These are phyloP conservation scores for Penicillium polonicum DNA, from an alignment of 2,329 filamentous ascomycete species.

Conservation along the genomic window DNA sequence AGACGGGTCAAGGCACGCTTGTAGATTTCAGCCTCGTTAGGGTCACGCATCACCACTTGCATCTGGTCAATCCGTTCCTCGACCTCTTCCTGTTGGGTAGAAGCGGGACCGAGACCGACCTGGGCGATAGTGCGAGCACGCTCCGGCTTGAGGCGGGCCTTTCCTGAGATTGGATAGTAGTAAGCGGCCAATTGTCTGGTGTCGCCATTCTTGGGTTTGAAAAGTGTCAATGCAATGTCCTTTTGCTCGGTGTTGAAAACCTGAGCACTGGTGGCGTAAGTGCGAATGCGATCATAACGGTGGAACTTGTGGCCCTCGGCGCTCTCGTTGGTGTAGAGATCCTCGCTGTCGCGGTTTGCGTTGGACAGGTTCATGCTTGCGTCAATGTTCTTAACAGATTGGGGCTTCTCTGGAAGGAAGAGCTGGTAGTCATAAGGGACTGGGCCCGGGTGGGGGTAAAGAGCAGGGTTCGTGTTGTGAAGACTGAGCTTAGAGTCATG, in stretches of 20 bases:
- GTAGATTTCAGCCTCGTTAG: slow-evolving; percentile 50
- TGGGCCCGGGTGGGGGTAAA: slow-evolving; percentile 53
- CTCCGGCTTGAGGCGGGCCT: slow-evolving; percentile 56
- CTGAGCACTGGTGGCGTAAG: slow-evolving; percentile 61
- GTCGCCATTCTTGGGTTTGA: slow-evolving; percentile 47
- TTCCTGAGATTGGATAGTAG: slow-evolving; percentile 60
- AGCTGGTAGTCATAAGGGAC: slow-evolving; percentile 60
- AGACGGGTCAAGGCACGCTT: slow-evolving; percentile 47
- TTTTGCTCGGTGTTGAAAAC: slow-evolving; percentile 51
- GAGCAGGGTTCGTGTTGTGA: slow-evolving; percentile 50
- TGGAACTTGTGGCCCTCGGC: slow-evolving; percentile 49
- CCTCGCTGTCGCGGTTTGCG: slow-evolving; percentile 53
- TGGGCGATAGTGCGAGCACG: slow-evolving; percentile 45
- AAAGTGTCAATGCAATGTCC: slow-evolving; percentile 59
- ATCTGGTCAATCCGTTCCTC: slow-evolving; percentile 54
- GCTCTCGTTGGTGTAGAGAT: slow-evolving; percentile 48
- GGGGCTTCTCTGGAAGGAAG: slow-evolving; percentile 54
- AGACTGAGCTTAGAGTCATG: slow-evolving; percentile 51
- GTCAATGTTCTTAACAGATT: slow-evolving; percentile 52
- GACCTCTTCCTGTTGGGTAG: slow-evolving; percentile 33
- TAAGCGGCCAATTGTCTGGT: slow-evolving; percentile 56
- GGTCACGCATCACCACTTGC: slow-evolving; percentile 52
- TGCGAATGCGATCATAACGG: slow-evolving; percentile 57
- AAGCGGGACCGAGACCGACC: slow-evolving; percentile 40
- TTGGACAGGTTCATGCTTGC: slow-evolving; percentile 56